Conservation (phyloP, 345 rosid genomes). For the Euphorbia tirucalli region DNA sequence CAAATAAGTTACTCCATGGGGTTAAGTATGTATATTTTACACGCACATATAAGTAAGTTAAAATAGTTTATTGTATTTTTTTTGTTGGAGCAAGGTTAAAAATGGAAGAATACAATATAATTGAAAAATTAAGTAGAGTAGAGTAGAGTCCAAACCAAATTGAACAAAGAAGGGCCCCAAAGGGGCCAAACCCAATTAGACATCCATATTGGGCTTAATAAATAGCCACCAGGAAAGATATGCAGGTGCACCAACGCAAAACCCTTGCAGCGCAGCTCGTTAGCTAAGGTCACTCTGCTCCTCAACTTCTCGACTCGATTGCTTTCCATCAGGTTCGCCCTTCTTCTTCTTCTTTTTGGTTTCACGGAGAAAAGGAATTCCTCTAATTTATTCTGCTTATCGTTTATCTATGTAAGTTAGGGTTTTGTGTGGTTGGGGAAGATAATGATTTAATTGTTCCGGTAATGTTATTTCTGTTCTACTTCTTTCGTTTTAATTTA, state of each 20-base stretch:
- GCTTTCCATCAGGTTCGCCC: neutral
- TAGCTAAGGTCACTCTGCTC: too few species aligned
- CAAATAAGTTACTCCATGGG: too few species aligned
- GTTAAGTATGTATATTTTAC: too few species aligned
- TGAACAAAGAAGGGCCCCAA: too few species aligned
- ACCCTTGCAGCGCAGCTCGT: neutral
- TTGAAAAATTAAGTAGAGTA: too few species aligned
- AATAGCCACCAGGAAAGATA: neutral
- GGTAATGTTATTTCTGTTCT: neutral
- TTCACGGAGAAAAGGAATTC: neutral
- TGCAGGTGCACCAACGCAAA: neutral
- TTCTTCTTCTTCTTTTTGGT: neutral
- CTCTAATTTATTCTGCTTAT: neutral
- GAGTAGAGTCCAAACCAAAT: too few species aligned
- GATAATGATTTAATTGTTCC: neutral
- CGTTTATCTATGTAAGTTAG: too few species aligned
- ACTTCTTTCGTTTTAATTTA: neutral
- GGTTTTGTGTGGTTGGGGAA: neutral
- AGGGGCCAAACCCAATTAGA: neutral
- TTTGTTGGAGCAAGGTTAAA: too few species aligned
- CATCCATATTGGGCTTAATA: neutral
- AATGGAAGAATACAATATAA: too few species aligned
- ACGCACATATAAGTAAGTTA: too few species aligned
- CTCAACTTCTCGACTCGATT: conserved; percentile 1
- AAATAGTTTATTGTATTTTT: too few species aligned